phyloP scores from a whole-genome alignment of 2,329 filamentous ascomycete species.

The Aspergillus udagawae region DNA sequence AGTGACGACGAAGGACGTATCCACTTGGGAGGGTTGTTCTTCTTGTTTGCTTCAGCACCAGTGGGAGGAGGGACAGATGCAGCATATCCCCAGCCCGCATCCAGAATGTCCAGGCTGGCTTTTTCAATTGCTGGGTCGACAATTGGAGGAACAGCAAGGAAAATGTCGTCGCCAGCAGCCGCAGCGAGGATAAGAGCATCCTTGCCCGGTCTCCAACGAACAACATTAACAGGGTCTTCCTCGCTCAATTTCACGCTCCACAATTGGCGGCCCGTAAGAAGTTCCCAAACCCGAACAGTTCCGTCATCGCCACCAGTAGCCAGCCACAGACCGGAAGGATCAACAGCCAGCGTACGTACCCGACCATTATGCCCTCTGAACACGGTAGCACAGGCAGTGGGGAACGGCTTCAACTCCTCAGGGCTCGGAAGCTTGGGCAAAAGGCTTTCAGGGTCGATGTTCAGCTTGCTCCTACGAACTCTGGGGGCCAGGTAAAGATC shows the following conservation, averaged over 20 bases:
- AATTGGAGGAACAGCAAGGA: conserved; percentile 73
- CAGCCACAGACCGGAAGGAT: conserved; percentile 79
- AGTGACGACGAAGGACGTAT: conserved; percentile 69
- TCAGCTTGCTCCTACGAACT: conserved; percentile 86
- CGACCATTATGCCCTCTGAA: conserved; percentile 86
- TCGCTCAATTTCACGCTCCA: conserved; percentile 77
- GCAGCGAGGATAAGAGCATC: conserved; percentile 79
- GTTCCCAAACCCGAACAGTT: conserved; percentile 83
- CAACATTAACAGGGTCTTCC: conserved; percentile 74
- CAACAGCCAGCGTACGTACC: conserved; percentile 78
- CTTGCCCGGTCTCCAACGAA: conserved; percentile 83
- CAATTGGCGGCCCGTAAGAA: conserved; percentile 78
- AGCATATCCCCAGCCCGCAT: conserved; percentile 93
- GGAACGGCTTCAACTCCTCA: conserved; percentile 91
- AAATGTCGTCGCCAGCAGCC: conserved; percentile 78
- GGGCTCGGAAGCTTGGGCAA: conserved; percentile 90
- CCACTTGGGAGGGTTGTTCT: conserved; percentile 78
- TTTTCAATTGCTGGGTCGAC: conserved; percentile 70
- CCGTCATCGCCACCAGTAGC: conserved; percentile 95
- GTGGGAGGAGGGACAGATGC: conserved; percentile 52
- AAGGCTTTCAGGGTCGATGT: conserved; percentile 91
- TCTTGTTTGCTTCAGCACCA: conserved; percentile 54
- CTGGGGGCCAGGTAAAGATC: conserved; percentile 93
- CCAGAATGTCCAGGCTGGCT: conserved; percentile 69
- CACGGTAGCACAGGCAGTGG: conserved; percentile 79